Evolutionary conservation across 768 basidiomycete genomes (phyloP).

Genomic region (Cystofilobasidium capitatum): DNA sequence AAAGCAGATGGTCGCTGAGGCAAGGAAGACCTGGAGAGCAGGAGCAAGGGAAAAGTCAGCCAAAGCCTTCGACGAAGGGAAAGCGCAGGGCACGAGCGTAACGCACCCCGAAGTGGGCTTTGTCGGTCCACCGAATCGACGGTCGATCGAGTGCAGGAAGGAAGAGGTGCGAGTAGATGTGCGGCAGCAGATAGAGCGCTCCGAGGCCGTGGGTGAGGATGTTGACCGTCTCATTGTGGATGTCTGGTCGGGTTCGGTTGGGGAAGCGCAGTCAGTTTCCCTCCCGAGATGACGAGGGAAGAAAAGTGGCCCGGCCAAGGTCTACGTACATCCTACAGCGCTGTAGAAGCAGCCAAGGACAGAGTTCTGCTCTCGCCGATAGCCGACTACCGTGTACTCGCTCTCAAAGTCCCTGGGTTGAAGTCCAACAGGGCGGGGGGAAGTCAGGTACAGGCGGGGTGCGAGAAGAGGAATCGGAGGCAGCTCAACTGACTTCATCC

Average conservation of each 20-base stretch:
- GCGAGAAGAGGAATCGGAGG: not conserved
- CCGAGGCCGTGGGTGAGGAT: slow-evolving; percentile 74
- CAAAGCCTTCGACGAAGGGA: not conserved
- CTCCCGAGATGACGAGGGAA: not conserved
- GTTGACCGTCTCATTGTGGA: slow-evolving; percentile 51
- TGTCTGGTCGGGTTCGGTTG: too few relatives aligned
- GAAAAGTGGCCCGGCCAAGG: not conserved
- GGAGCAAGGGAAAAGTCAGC: slow-evolving; percentile 46
- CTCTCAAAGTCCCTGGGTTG: slow-evolving; percentile 16
- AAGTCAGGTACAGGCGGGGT: not conserved
- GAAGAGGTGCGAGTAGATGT: slow-evolving; percentile 48
- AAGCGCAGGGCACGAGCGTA: too few relatives aligned
- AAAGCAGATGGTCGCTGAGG: slow-evolving; percentile 45
- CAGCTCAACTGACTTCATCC: slow-evolving; percentile 13
- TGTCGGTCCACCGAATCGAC: slow-evolving; percentile 13
- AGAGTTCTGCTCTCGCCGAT: slow-evolving; percentile 15
- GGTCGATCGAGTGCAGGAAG: slow-evolving; percentile 27
- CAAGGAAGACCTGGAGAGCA: slow-evolving; percentile 61
- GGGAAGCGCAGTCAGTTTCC: too few relatives aligned
- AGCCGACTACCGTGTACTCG: slow-evolving; percentile 18
- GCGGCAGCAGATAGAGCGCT: slow-evolving; percentile 49
- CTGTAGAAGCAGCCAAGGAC: slow-evolving; percentile 7
- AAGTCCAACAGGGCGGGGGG: not conserved
- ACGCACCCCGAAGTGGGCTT: slow-evolving; percentile 12
- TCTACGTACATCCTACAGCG: slow-evolving; percentile 1